Evolutionary conservation across 2,329 filamentous ascomycete genomes (phyloP).

Genomic region (Pseudopithomyces maydicus): DNA sequence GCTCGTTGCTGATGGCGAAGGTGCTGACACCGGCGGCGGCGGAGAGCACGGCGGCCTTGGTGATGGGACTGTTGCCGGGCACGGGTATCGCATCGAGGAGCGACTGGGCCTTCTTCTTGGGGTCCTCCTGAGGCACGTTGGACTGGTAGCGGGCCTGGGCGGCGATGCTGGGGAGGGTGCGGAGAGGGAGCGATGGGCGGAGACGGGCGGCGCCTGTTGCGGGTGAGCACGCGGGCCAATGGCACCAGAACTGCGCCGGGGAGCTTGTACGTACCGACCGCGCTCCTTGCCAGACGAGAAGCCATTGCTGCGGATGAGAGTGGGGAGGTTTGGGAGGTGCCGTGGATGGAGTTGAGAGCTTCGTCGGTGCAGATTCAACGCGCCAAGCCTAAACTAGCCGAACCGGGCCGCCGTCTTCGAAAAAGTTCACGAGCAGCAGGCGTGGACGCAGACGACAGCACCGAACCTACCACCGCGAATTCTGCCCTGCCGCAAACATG

Average conservation of each 20-base stretch:
- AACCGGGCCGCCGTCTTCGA: conserved; percentile 29
- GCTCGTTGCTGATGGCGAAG: conserved; percentile 98
- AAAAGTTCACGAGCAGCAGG: conserved; percentile 7
- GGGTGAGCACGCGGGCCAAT: conserved; percentile 48
- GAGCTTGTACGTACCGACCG: conserved; percentile 74
- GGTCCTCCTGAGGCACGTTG: conserved; percentile 81
- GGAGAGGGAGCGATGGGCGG: conserved; percentile 74
- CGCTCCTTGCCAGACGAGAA: conserved; percentile 94
- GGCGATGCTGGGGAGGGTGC: conserved; percentile 75
- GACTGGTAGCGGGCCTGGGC: conserved; percentile 73
- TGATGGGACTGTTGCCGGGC: conserved; percentile 88
- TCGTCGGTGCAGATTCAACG: conserved; percentile 14
- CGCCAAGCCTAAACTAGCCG: conserved; percentile 31
- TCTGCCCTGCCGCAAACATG: conserved; percentile 34
- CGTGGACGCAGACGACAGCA: conserved; percentile 1
- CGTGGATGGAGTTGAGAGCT: conserved; percentile 32
- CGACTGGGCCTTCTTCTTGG: conserved; percentile 95
- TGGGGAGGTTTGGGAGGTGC: conserved; percentile 41
- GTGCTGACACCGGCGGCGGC: conserved; percentile 87
- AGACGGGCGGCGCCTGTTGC: conserved; percentile 82
- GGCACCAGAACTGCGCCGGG: conserved; percentile 35
- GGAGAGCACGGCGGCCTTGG: conserved; percentile 97
- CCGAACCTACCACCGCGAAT: background rate
- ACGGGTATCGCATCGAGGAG: conserved; percentile 92
- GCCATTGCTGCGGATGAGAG: conserved; percentile 76